phyloP scores from a whole-genome alignment of 2,329 filamentous ascomycete genomes.

The Arachnopeziza araneosa region DNA sequence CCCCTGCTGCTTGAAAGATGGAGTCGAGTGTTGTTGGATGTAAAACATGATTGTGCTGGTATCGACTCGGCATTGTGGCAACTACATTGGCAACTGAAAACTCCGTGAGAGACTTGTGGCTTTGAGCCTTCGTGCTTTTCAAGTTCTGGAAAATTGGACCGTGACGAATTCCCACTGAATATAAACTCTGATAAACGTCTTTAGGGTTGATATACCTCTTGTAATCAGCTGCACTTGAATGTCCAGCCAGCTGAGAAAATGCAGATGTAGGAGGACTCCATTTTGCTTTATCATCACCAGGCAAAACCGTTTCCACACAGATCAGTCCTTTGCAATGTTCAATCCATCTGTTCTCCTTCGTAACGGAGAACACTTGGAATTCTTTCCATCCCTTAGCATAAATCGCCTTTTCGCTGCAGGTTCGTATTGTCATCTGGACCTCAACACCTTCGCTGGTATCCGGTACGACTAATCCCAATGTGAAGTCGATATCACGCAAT shows the following conservation, averaged over 20 bases:
- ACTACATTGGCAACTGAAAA: not conserved
- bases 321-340: constrained; percentile 33
- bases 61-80: constrained; percentile 39
- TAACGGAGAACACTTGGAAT: constrained; percentile 28
- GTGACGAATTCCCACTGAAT: constrained; percentile 34
- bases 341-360: constrained; percentile 22
- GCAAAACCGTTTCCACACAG: not conserved
- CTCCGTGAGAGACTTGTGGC: not conserved
- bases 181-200: constrained; percentile 31
- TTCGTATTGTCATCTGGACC: not conserved
- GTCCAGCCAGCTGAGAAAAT: not conserved
- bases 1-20: not conserved
- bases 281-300: not conserved
- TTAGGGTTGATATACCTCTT: not conserved
- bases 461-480: not conserved
- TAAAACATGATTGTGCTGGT: constrained; percentile 35
- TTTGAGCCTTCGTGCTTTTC: not conserved
- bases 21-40: not conserved
- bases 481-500: not conserved
- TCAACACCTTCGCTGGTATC: not conserved
- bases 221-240: not conserved
- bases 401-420: not conserved
- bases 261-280: constrained; percentile 23
- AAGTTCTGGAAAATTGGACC: constrained; percentile 35
- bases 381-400: not conserved